Evolutionary conservation across 371 early-diverging fungal genomes (phyloP), one percentile per base, ranked within the genome.

Genomic region (Mucor irregularis): DNA sequence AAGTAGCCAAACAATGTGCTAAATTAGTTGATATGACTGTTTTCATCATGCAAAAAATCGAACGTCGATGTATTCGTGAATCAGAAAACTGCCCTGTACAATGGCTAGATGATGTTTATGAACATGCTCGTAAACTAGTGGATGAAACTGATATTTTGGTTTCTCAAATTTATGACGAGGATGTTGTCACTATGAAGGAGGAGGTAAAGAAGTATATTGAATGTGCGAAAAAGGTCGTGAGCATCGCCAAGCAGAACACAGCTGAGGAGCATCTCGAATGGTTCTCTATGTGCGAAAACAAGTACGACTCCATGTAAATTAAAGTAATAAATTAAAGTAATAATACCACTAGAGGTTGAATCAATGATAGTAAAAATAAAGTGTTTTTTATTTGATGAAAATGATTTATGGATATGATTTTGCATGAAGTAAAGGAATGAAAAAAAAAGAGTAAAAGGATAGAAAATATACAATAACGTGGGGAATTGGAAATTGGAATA

Each of bases 111-210:
- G 39, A 52, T 14, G 16, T 74, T 0, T 62, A 42, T 40, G 40
- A 35, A 5, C 22, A 42, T 4, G 71, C 61, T 2, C 43, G 48
- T n/a, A 40, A 29, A 1, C 43, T 77, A n/a, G 64, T 61, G 9
- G 74, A 77, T 29, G 72, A 71, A 44, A 64, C 70, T 7, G 78
- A 77, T 48, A 58, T 71, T 1, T 45, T 77, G 29, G 70, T 74
- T 8, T 77, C 78, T 11, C 67, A 69, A 26, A 60, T 71, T 4
- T 77, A 77, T 62, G 78, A 77, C 24, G 73, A 73, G 39, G 72
- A 71, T 33, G 65, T 58, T 0, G 45, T 49, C 8, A 39, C 57
- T 1, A 71, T 71, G 64, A 40, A 40, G 28, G 49, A 44, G 22
- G 50, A 50, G 29, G 53, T 62, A 4, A 37, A 39, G n/a, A 55